Evolutionary conservation across 2,329 filamentous ascomycete species (phyloP).

Genomic region (Epicoccum nigrum): DNA sequence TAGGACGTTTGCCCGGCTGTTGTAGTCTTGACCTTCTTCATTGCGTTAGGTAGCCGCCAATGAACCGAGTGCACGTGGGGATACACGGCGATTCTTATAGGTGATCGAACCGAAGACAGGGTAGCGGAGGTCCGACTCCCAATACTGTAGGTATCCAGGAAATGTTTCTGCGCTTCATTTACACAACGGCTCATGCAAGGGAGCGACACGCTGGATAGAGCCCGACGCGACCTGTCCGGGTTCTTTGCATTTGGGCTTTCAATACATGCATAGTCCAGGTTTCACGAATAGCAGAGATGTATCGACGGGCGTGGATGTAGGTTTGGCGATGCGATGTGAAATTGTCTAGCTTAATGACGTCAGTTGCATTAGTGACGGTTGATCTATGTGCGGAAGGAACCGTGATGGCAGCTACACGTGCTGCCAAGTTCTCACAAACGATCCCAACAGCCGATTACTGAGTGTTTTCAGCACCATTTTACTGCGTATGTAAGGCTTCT

Average conservation of each 20-base stretch:
- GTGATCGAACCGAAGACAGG: slow-evolving; percentile 1
- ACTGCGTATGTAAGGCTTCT: too few relatives aligned
- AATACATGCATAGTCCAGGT: background rate
- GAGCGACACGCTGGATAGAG: background rate
- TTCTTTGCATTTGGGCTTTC: background rate
- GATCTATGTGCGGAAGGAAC: slow-evolving; percentile 9
- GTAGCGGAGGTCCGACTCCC: background rate
- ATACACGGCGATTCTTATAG: slow-evolving; percentile 5
- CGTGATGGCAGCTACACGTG: slow-evolving; percentile 4
- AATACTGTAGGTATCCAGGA: background rate
- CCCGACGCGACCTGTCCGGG: background rate
- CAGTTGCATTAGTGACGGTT: background rate
- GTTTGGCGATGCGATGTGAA: background rate
- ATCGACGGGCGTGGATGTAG: background rate
- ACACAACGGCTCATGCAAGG: background rate
- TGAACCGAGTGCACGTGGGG: slow-evolving; percentile 16
- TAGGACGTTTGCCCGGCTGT: slow-evolving; percentile 17
- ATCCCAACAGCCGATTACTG: too few relatives aligned
- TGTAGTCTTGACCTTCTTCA: slow-evolving; percentile 30
- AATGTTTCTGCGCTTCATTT: background rate
- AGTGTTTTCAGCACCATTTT: too few relatives aligned
- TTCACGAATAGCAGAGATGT: background rate
- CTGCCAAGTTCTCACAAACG: background rate
- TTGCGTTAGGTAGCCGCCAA: slow-evolving; percentile 24
- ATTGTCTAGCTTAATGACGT: background rate